Evolutionary conservation across 2,329 filamentous ascomycete species (phyloP).

Genomic region (Pseudocercospora eumusae): DNA sequence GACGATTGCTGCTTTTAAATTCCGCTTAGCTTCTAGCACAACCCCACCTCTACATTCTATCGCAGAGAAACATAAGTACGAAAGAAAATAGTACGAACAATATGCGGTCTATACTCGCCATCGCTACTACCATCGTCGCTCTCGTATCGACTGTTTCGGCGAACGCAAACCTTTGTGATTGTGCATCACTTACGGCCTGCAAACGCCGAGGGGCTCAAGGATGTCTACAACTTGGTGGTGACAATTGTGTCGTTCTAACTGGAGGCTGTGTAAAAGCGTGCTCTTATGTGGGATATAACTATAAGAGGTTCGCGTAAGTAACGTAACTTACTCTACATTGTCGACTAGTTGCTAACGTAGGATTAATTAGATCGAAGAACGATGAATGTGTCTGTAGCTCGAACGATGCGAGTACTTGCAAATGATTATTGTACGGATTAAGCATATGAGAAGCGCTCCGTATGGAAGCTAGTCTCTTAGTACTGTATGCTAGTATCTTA

Average conservation of each 20-base stretch:
- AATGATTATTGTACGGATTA: too few relatives aligned
- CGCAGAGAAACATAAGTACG: too few relatives aligned
- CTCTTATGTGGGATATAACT: not conserved
- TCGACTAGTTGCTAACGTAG: too few relatives aligned
- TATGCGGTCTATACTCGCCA: not conserved
- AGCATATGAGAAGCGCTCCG: too few relatives aligned
- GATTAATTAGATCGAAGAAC: too few relatives aligned
- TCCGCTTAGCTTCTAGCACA: too few relatives aligned
- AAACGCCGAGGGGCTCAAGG: slow-evolving; percentile 10
- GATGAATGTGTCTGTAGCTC: too few relatives aligned
- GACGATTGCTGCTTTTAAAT: too few relatives aligned
- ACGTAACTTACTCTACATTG: not conserved
- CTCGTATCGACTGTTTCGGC: not conserved
- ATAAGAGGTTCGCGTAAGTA: slow-evolving; percentile 15
- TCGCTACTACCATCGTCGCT: not conserved
- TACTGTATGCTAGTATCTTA: too few relatives aligned
- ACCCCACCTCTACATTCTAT: not conserved
- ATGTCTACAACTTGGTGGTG: slow-evolving; percentile 13
- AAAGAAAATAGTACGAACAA: not conserved
- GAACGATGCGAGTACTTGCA: too few relatives aligned
- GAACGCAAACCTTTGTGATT: slow-evolving; percentile 8
- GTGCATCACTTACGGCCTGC: not conserved
- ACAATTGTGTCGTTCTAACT: slow-evolving; percentile 15
- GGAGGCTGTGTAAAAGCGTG: too few relatives aligned
- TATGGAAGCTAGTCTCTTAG: too few relatives aligned